These are phyloP conservation scores for Leptographium lundbergii DNA, from an alignment of 2,329 filamentous ascomycete genomes.

Conservation along the genomic window DNA sequence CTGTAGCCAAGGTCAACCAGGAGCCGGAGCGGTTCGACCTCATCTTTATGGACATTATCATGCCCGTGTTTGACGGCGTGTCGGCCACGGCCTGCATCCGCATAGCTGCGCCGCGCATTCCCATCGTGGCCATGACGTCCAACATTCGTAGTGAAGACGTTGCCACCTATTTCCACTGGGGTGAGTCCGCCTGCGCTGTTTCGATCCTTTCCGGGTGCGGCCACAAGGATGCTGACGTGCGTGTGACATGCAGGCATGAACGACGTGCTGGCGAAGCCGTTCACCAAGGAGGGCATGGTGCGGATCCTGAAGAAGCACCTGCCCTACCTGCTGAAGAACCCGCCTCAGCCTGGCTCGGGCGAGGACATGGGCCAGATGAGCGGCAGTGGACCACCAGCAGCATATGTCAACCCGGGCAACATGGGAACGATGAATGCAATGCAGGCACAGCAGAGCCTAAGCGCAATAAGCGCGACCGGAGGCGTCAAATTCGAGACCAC, in stretches of 20 bases:
- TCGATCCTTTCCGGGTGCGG: constrained; percentile 10
- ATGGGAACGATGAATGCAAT: constrained; percentile 18
- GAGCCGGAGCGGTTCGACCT: constrained; percentile 44
- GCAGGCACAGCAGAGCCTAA: constrained; percentile 2
- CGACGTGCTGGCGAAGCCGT: constrained; percentile 91
- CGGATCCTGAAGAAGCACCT: constrained; percentile 83
- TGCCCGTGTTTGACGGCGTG: constrained; percentile 91
- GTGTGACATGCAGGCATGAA: constrained; percentile 65
- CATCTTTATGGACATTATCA: constrained; percentile 90
- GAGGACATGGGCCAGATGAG: constrained; percentile 23
- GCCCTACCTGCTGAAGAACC: constrained; percentile 64
- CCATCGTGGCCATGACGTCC: constrained; percentile 97
- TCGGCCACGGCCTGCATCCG: constrained; percentile 89
- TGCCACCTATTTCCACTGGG: constrained; percentile 92
- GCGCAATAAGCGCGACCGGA: constrained; percentile 16
- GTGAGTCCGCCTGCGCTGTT: constrained; percentile 36
- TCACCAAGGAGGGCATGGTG: constrained; percentile 77
- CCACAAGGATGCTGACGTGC: background rate
- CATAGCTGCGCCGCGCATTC: constrained; percentile 67
- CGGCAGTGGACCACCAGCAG: constrained; percentile 2
- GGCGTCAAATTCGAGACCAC: constrained; percentile 40
- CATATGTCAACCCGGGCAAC: constrained; percentile 18
- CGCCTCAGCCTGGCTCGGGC: constrained; percentile 25
- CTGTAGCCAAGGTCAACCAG: constrained; percentile 67
- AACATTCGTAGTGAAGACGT: constrained; percentile 96